Conservation (phyloP, 169 alveolate genomes). For the Plasmodium billcollinsi region DNA sequence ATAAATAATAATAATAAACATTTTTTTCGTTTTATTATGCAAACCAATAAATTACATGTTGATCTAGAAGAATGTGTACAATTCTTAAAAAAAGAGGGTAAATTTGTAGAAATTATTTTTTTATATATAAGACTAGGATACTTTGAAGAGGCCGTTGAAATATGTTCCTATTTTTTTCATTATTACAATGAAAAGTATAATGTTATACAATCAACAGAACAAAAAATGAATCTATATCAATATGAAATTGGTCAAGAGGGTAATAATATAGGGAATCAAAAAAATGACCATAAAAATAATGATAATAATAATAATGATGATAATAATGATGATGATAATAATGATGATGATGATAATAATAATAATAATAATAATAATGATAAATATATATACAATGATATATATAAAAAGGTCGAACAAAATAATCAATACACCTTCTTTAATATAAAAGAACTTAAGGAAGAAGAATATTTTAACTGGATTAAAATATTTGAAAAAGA, state of each 20-base stretch:
- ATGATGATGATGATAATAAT: no score
- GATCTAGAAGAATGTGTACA: slow-evolving; percentile 25
- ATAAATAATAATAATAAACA: slow-evolving; percentile 7
- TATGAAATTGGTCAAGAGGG: not conserved
- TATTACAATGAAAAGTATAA: not conserved
- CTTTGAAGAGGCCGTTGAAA: slow-evolving; percentile 42
- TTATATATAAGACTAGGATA: slow-evolving; percentile 29
- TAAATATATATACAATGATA: no score
- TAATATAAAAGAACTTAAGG: no score
- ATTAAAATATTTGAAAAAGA: not conserved
- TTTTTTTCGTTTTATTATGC: slow-evolving; percentile 2
- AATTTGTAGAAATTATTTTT: slow-evolving; percentile 21
- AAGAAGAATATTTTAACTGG: slow-evolving; percentile 13
- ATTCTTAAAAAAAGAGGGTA: slow-evolving; percentile 10
- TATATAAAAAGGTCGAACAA: no score
- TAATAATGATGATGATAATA: not conserved
- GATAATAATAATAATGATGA: not conserved
- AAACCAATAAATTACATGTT: slow-evolving; percentile 18
- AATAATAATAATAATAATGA: no score
- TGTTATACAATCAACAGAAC: not conserved
- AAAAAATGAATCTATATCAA: not conserved
- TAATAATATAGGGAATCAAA: not conserved
- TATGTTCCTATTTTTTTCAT: slow-evolving; percentile 35
- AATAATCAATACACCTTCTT: no score
- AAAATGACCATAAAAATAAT: not conserved